Conservation (phyloP, 768 basidiomycete species). For the Candolleomyces eurysporus region DNA sequence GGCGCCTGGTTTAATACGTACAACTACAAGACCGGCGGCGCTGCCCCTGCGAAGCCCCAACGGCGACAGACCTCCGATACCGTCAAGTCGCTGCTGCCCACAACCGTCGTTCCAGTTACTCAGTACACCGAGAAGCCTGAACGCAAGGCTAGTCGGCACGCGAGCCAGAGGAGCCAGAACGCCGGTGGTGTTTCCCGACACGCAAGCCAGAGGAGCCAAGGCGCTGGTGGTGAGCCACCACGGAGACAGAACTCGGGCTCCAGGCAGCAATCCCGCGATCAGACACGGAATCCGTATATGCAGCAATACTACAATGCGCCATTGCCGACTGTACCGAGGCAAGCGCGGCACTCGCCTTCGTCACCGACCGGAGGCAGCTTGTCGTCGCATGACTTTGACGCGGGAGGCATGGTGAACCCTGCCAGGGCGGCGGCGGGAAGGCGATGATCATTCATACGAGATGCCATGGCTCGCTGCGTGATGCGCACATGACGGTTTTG, state of each 20-base stretch:
- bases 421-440: neutral
- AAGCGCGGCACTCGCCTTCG: constrained; percentile 1
- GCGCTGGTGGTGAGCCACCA: neutral
- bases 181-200: neutral
- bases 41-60: neutral
- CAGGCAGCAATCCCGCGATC: neutral
- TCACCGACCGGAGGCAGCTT: neutral
- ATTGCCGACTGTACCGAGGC: constrained; percentile 3
- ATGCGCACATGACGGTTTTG: neutral
- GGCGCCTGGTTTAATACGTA: constrained; percentile 70
- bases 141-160: constrained; percentile 3
- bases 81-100: neutral
- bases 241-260: neutral
- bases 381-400: constrained; percentile 5
- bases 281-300: constrained; percentile 2
- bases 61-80: neutral
- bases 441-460: neutral
- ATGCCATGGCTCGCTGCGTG: neutral
- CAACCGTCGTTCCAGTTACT: neutral
- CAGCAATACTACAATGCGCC: constrained; percentile 4
- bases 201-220: neutral
- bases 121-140: constrained; percentile 9
- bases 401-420: constrained; percentile 9
- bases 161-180: neutral
- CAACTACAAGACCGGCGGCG: constrained; percentile 22